Percentiles rank a stretch among this genome's conserved stretches.
Conservation (phyloP, 441 rosid species). For the Flueggea neowawraea region DNA sequence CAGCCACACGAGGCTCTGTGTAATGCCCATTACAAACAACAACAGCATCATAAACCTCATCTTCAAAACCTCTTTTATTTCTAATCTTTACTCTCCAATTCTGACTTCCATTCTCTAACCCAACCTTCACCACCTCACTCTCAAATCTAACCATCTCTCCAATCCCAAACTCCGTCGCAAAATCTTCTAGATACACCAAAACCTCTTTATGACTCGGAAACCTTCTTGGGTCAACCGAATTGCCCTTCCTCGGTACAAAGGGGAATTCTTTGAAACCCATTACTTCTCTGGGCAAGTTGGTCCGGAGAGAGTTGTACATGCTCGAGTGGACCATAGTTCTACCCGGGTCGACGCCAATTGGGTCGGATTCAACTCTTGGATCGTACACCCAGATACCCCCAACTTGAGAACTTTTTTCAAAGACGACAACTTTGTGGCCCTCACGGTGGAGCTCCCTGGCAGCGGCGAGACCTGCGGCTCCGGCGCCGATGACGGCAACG, state of each 20-base stretch:
- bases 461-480: slow-evolving; percentile 65
- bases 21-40: slow-evolving; percentile 84
- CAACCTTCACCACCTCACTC: slow-evolving; percentile 52
- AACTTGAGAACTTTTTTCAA: slow-evolving; percentile 39
- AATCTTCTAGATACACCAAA: slow-evolving; percentile 56
- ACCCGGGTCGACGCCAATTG: slow-evolving; percentile 47
- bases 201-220: slow-evolving; percentile 79
- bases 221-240: slow-evolving; percentile 57
- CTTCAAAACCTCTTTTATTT: slow-evolving; percentile 17
- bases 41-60: slow-evolving; percentile 83
- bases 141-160: slow-evolving; percentile 63
- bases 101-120: slow-evolving; percentile 22
- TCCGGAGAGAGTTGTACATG: slow-evolving; percentile 66
- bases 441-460: slow-evolving; percentile 61
- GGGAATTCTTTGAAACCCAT: slow-evolving; percentile 77
- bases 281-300: slow-evolving; percentile 67
- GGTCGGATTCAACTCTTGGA: slow-evolving; percentile 43
- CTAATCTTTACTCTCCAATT: slow-evolving; percentile 57
- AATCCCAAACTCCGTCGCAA: slow-evolving; percentile 54
- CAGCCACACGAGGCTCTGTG: slow-evolving; percentile 68
- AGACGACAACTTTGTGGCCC: slow-evolving; percentile 50
- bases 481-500: slow-evolving; percentile 81
- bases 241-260: slow-evolving; percentile 33
- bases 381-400: slow-evolving; percentile 78
- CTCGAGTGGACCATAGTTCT: slow-evolving; percentile 56